Evolutionary conservation across 768 basidiomycete genomes (phyloP).

Genomic region (Clitopilus passeckerianus): DNA sequence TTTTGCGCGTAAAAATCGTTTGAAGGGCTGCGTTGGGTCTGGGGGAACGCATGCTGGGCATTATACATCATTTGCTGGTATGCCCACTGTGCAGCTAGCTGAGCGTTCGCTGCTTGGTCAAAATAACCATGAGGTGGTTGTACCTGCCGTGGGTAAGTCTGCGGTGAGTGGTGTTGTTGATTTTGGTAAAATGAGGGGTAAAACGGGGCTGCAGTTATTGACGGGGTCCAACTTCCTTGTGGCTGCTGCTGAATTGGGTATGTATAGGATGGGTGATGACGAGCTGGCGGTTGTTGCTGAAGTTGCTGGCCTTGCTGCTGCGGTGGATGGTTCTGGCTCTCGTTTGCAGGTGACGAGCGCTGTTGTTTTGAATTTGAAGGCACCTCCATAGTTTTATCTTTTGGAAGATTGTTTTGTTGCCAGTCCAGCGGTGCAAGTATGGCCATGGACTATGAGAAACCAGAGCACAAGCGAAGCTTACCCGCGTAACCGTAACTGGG

Average conservation of each 20-base stretch:
- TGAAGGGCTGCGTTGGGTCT: conserved; percentile 38
- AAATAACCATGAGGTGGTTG: conserved; percentile 58
- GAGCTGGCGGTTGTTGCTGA: conserved; percentile 28
- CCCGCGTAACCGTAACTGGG: conserved; percentile 13
- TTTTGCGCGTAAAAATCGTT: conserved; percentile 56
- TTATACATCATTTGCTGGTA: conserved; percentile 91
- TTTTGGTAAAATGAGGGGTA: conserved; percentile 79
- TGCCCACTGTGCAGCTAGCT: conserved; percentile 75
- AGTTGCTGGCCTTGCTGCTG: conserved; percentile 15
- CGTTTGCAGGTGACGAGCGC: conserved; percentile 58
- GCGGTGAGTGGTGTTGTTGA: conserved; percentile 51
- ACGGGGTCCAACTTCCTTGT: conserved; percentile 67
- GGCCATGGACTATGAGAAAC: conserved; percentile 55
- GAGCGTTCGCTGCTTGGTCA: conserved; percentile 63
- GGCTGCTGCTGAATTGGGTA: conserved; percentile 71
- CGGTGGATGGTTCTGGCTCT: conserved; percentile 26
- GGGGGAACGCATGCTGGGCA: conserved; percentile 53
- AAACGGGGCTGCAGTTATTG: conserved; percentile 63
- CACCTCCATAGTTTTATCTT: conserved; percentile 62
- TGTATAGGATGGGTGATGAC: conserved; percentile 44
- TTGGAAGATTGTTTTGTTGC: conserved; percentile 46
- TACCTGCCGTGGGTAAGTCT: conserved; percentile 42
- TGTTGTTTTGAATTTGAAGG: conserved; percentile 49
- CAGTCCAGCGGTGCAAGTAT: conserved; percentile 76
- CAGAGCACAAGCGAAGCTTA: conserved; percentile 12